Evolutionary conservation across 345 rosid species (phyloP).

Genomic region (Rhodomyrtus tomentosa): DNA sequence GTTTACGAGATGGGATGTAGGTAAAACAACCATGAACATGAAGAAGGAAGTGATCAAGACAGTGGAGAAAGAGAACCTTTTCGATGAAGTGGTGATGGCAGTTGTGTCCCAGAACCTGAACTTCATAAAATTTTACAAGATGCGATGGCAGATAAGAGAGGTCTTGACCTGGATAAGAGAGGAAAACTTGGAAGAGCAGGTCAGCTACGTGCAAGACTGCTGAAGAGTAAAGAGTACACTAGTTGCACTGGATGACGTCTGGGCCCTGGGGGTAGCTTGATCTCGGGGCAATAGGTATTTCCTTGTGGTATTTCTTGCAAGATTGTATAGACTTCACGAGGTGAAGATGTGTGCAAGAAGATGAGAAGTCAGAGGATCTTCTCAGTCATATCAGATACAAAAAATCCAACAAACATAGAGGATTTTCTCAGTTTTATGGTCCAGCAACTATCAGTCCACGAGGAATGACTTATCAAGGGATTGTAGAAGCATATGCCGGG

Average conservation of each 20-base stretch:
- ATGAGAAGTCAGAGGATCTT: not conserved
- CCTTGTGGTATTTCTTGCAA: not conserved
- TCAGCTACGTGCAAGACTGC: not conserved
- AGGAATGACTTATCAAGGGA: not conserved
- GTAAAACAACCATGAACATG: too few species aligned
- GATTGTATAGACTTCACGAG: not conserved
- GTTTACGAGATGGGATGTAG: too few species aligned
- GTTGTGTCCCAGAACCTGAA: not conserved
- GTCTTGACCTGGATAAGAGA: not conserved
- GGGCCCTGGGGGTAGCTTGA: not conserved
- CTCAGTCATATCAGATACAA: too few species aligned
- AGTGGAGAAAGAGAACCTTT: too few species aligned
- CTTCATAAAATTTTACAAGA: accelerated
- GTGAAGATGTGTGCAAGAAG: not conserved
- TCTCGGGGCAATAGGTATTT: not conserved
- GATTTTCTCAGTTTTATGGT: not conserved
- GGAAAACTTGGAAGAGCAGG: not conserved
- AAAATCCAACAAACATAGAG: too few species aligned
- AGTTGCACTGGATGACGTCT: not conserved
- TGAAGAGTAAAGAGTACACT: not conserved
- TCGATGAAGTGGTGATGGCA: not conserved
- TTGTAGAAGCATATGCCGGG: not conserved
- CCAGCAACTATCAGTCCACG: not conserved
- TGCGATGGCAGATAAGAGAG: accelerated
- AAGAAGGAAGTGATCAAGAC: too few species aligned